These are phyloP conservation scores for Dioszegia crocea DNA, from an alignment of 768 basidiomycete species.

Conservation along the genomic window DNA sequence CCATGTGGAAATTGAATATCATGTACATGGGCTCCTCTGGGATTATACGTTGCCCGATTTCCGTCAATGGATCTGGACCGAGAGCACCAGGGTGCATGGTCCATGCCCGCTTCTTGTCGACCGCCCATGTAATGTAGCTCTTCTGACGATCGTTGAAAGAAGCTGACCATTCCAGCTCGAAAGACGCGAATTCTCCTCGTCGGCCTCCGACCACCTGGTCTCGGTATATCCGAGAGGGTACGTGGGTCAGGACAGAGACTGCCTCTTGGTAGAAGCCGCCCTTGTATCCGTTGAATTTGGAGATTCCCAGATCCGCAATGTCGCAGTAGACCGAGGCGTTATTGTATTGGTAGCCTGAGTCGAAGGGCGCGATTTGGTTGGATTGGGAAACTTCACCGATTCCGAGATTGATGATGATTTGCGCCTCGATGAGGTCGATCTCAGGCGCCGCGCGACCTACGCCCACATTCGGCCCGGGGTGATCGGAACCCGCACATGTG, in stretches of 20 bases:
- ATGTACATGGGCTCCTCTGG: constrained; percentile 78
- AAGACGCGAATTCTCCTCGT: constrained; percentile 31
- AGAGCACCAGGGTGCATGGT: constrained; percentile 64
- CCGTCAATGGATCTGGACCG: constrained; percentile 58
- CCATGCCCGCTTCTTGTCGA: constrained; percentile 42
- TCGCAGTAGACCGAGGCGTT: constrained; percentile 31
- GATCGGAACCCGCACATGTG: constrained; percentile 69
- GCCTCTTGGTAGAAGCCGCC: constrained; percentile 56
- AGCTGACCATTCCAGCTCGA: constrained; percentile 54
- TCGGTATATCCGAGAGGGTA: background rate
- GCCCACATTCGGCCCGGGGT: constrained; percentile 72
- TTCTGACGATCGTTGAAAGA: constrained; percentile 33
- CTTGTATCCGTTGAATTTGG: constrained; percentile 51
- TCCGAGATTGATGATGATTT: constrained; percentile 32
- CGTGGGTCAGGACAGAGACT: constrained; percentile 54
- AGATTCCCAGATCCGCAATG: constrained; percentile 46
- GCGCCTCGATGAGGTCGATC: constrained; percentile 83
- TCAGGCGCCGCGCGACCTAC: constrained; percentile 79
- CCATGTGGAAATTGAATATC: constrained; percentile 3
- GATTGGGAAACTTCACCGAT: constrained; percentile 61
- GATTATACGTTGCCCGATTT: constrained; percentile 66
- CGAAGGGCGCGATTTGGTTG: constrained; percentile 66
- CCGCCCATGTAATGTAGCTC: constrained; percentile 47
- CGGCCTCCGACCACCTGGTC: constrained; percentile 5
- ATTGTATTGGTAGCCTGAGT: constrained; percentile 53